These are phyloP conservation scores for Puccinia horiana DNA, from an alignment of 1,284 basidiomycete genomes.

Conservation along the genomic window DNA sequence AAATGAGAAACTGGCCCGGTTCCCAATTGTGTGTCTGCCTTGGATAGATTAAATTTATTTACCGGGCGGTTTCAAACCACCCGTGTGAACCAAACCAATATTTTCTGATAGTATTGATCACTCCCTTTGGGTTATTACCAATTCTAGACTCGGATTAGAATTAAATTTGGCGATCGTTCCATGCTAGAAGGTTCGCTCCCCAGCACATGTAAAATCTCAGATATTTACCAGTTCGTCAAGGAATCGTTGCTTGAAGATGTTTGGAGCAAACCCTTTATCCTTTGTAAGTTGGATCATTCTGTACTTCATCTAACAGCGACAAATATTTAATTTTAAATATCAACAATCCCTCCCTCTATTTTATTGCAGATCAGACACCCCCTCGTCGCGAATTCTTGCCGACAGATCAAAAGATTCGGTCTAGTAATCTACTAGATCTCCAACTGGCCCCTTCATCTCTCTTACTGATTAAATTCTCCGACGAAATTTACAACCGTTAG, in stretches of 20 bases:
- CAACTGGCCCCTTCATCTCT: slow-evolving; percentile 77
- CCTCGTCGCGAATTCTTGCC: slow-evolving; percentile 78
- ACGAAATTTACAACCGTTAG: slow-evolving; percentile 71
- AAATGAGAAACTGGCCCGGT: slow-evolving; percentile 67
- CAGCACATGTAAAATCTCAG: slow-evolving; percentile 72
- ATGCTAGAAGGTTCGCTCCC: slow-evolving; percentile 77
- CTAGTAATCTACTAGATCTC: slow-evolving; percentile 69
- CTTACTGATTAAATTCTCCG: slow-evolving; percentile 72
- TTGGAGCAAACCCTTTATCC: slow-evolving; percentile 73
- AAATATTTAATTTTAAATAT: background rate
- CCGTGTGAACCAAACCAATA: background rate
- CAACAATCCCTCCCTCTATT: slow-evolving; percentile 2
- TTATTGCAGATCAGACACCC: slow-evolving; percentile 70
- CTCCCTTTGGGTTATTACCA: slow-evolving; percentile 30
- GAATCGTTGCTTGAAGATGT: slow-evolving; percentile 70
- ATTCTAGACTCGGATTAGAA: slow-evolving; percentile 73
- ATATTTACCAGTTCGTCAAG: slow-evolving; percentile 79
- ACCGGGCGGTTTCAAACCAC: background rate
- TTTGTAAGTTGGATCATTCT: slow-evolving; percentile 66
- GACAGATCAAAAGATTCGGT: slow-evolving; percentile 70
- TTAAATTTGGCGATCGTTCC: slow-evolving; percentile 76
- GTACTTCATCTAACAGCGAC: background rate
- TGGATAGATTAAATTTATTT: background rate
- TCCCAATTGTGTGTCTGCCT: slow-evolving; percentile 67
- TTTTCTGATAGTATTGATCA: background rate